phyloP scores from a whole-genome alignment of 2,329 filamentous ascomycete species.

The Calycina herbarum region DNA sequence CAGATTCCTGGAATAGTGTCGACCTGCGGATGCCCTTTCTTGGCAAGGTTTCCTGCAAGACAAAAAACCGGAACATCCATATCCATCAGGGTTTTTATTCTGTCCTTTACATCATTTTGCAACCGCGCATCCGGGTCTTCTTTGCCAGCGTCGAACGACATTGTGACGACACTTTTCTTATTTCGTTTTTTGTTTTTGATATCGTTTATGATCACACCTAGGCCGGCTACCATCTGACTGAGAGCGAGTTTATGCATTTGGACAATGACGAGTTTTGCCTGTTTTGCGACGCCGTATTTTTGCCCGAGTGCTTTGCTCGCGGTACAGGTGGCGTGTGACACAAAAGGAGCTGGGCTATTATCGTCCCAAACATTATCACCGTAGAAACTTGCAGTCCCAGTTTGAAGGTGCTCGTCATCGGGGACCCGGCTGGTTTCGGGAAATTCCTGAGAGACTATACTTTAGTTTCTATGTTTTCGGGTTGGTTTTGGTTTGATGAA shows the following conservation, averaged over 20 bases:
- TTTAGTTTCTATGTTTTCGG: too few species aligned
- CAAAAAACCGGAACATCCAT: slow-evolving; percentile 5
- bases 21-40: neutral
- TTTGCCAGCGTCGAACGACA: slow-evolving; percentile 4
- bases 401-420: slow-evolving; percentile 6
- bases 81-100: neutral
- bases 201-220: neutral
- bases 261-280: slow-evolving; percentile 5
- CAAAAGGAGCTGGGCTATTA: neutral
- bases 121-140: neutral
- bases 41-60: neutral
- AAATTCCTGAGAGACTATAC: too few species aligned
- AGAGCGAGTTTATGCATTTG: neutral
- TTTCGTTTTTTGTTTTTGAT: neutral
- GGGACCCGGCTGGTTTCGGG: neutral
- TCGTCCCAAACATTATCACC: slow-evolving; percentile 1
- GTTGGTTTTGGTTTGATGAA: too few species aligned
- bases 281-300: slow-evolving; percentile 2
- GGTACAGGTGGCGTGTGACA: neutral
- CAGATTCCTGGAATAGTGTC: neutral
- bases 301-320: slow-evolving; percentile 5
- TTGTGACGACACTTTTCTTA: slow-evolving; percentile 9
- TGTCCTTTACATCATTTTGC: neutral
- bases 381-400: neutral
- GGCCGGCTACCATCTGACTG: neutral